Evolutionary conservation across 2,329 filamentous ascomycete species (phyloP).

Genomic region (Penicillium aurantiogriseum): DNA sequence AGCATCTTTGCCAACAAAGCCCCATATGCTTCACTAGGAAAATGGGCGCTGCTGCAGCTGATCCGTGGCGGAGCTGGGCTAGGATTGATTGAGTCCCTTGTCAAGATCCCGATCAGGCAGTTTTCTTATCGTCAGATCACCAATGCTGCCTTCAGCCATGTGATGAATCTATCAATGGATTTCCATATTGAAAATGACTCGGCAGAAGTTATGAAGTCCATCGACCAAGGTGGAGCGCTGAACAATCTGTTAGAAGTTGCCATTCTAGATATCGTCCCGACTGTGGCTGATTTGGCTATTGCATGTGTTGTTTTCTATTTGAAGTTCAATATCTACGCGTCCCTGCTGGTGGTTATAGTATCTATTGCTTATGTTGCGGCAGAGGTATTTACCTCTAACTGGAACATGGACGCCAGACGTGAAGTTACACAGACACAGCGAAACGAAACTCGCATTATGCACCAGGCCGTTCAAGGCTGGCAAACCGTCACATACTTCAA

Average conservation of each 20-base stretch:
- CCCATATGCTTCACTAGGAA: constrained; percentile 7
- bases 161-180: constrained; percentile 66
- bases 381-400: constrained; percentile 40
- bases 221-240: constrained; percentile 62
- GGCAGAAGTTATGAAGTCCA: constrained; percentile 62
- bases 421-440: constrained; percentile 43
- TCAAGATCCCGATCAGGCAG: constrained; percentile 51
- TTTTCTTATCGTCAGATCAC: constrained; percentile 58
- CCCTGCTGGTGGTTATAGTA: constrained; percentile 47
- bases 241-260: constrained; percentile 59
- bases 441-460: constrained; percentile 53
- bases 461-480: constrained; percentile 60
- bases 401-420: constrained; percentile 42
- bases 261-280: constrained; percentile 59
- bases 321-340: constrained; percentile 61
- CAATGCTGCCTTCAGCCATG: constrained; percentile 61
- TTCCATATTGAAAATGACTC: constrained; percentile 66
- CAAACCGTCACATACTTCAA: constrained; percentile 59
- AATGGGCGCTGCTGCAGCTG: constrained; percentile 7
- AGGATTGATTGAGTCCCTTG: constrained; percentile 1
- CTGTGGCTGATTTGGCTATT: constrained; percentile 47
- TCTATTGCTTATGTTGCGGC: constrained; percentile 52
- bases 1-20: constrained; percentile 8
- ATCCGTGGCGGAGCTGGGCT: constrained; percentile 2
- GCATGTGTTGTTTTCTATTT: constrained; percentile 49